Percentiles rank a stretch among this genome's conserved stretches.
Conservation (phyloP, 2,329 filamentous ascomycete species). For the Aspergillus brunneoviolaceus region DNA sequence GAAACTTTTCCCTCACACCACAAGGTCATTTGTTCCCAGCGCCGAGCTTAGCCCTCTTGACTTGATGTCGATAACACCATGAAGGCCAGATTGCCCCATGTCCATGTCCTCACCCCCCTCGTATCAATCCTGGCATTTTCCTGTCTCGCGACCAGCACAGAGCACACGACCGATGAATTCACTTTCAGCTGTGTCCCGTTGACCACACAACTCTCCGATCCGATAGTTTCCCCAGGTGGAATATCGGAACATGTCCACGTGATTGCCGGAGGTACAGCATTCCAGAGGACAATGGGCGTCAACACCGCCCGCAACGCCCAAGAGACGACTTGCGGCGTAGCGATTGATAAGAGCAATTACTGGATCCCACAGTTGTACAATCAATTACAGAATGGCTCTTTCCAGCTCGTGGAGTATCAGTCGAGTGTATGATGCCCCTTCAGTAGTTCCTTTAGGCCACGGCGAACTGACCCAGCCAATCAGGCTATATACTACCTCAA, state of each 20-base stretch:
- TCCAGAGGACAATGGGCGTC: constrained; percentile 61
- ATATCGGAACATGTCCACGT: constrained; percentile 65
- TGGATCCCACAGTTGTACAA: constrained; percentile 75
- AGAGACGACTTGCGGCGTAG: constrained; percentile 60
- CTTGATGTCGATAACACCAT: neutral
- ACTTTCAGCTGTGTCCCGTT: constrained; percentile 28
- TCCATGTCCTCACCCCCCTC: neutral
- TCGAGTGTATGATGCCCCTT: constrained; percentile 15
- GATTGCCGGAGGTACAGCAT: constrained; percentile 69
- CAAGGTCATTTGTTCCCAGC: neutral
- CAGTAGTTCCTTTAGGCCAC: neutral
- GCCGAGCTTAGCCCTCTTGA: neutral
- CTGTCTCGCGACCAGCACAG: neutral
- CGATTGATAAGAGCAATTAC: constrained; percentile 71
- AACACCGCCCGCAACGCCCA: constrained; percentile 49
- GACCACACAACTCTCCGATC: constrained; percentile 52
- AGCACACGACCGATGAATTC: constrained; percentile 17
- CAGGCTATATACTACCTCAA: constrained; percentile 25
- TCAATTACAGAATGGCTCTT: constrained; percentile 13
- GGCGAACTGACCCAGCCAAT: neutral
- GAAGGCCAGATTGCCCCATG: neutral
- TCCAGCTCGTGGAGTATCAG: constrained; percentile 21
- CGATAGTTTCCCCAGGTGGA: constrained; percentile 64
- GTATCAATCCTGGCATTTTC: neutral
- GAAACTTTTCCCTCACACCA: neutral